Evolutionary conservation across 2,329 filamentous ascomycete species (phyloP).

Genomic region (Pyricularia pennisetigena): DNA sequence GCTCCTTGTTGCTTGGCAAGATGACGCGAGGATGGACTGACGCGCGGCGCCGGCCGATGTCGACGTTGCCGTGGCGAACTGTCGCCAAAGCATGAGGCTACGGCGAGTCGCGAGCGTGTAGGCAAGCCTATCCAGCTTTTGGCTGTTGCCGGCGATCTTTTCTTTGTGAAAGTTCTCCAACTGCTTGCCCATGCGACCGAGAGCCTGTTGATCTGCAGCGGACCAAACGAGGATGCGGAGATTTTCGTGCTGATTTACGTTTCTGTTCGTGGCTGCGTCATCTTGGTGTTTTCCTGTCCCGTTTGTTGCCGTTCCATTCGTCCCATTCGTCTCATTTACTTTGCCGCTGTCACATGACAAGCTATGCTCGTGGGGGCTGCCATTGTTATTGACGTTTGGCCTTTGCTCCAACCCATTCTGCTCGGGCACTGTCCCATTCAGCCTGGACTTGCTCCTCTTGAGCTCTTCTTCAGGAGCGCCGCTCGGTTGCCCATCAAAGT

Average conservation of each 20-base stretch:
- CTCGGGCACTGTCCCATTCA: too few relatives aligned
- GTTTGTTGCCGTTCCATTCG: too few relatives aligned
- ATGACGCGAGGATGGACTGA: neutral
- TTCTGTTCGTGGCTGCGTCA: neutral
- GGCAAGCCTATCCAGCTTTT: constrained; percentile 7
- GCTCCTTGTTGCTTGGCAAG: neutral
- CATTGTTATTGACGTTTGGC: neutral
- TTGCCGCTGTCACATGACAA: too few relatives aligned
- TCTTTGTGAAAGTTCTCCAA: neutral
- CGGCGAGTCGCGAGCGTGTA: constrained; percentile 10
- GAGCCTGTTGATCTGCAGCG: neutral
- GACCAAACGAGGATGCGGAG: neutral
- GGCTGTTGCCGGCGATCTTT: neutral
- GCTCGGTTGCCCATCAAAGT: neutral
- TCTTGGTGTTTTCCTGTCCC: too few relatives aligned
- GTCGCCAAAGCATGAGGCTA: constrained; percentile 7
- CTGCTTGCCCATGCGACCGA: neutral
- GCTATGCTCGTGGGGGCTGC: neutral
- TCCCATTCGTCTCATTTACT: neutral
- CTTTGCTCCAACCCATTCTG: neutral
- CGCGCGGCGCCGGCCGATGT: neutral
- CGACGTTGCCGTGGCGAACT: neutral
- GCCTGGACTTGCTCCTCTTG: neutral
- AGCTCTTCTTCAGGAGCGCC: neutral
- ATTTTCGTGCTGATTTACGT: neutral